These are phyloP conservation scores for Sporothrix euskadiensis DNA, from an alignment of 2,329 filamentous ascomycete species.

Conservation along the genomic window DNA sequence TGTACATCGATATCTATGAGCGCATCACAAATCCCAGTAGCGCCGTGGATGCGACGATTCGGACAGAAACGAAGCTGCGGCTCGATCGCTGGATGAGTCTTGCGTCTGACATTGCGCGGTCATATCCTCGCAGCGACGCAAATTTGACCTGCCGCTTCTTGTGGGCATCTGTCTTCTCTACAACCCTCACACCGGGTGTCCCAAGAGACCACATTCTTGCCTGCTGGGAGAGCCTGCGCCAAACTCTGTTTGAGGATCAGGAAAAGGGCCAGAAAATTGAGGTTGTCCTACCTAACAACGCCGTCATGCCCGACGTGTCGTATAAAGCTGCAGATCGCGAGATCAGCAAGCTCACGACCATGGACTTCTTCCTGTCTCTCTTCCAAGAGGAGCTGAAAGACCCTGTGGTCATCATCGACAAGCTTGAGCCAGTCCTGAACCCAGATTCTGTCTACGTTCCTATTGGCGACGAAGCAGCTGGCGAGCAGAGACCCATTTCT, in stretches of 20 bases:
- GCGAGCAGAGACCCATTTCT: conserved; percentile 45
- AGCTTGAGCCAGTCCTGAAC: conserved; percentile 87
- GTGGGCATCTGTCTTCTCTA: conserved; percentile 58
- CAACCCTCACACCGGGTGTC: conserved; percentile 54
- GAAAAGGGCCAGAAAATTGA: conserved; percentile 42
- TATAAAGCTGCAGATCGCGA: conserved; percentile 82
- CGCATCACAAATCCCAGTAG: conserved; percentile 59
- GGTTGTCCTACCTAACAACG: conserved; percentile 76
- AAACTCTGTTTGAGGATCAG: conserved; percentile 47
- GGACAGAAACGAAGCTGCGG: conserved; percentile 52
- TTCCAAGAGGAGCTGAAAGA: conserved; percentile 82
- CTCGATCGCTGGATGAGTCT: conserved; percentile 55
- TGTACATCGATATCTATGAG: conserved; percentile 63
- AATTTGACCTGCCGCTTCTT: conserved; percentile 54
- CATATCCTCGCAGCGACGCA: conserved; percentile 41
- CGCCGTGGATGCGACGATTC: conserved; percentile 51
- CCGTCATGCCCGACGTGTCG: conserved; percentile 84
- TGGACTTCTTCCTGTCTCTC: conserved; percentile 91
- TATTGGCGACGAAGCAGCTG: neutral
- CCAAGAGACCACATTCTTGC: conserved; percentile 58
- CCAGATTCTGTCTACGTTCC: conserved; percentile 58
- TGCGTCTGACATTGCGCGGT: conserved; percentile 49
- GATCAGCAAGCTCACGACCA: conserved; percentile 87
- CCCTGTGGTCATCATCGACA: conserved; percentile 83
- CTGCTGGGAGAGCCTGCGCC: conserved; percentile 60